phyloP scores from a whole-genome alignment of 2,329 filamentous ascomycete species.

The Fusarium siculi region DNA sequence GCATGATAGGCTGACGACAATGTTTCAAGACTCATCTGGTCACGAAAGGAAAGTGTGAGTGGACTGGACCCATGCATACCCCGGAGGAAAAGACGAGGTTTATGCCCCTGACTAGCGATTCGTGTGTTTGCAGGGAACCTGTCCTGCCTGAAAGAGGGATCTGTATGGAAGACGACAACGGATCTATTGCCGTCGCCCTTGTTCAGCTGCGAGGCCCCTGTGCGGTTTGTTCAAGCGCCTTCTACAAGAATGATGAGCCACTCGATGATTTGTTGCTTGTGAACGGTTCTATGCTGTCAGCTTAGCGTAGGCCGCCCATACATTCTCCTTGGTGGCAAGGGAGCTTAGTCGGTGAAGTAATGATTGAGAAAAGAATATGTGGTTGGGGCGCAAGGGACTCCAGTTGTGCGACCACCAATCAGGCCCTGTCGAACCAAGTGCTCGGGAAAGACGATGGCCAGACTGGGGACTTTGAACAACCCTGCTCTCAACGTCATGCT shows the following conservation, averaged over 20 bases:
- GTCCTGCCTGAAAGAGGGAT: constrained; percentile 9
- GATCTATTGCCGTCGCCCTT: constrained; percentile 24
- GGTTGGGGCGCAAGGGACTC: constrained; percentile 29
- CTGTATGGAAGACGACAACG: constrained; percentile 7
- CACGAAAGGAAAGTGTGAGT: constrained; percentile 41
- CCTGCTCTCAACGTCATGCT: constrained; percentile 33
- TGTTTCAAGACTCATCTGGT: constrained; percentile 45
- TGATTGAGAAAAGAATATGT: constrained; percentile 22
- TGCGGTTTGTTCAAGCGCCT: constrained; percentile 15
- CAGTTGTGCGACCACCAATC: constrained; percentile 43
- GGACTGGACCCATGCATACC: constrained; percentile 34
- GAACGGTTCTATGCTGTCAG: constrained; percentile 26
- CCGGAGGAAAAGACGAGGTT: constrained; percentile 32
- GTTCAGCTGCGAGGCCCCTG: constrained; percentile 30
- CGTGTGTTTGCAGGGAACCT: constrained; percentile 28
- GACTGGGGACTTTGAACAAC: constrained; percentile 31
- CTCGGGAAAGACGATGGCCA: constrained; percentile 36
- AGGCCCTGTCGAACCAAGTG: constrained; percentile 40
- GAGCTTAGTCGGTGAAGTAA: constrained; percentile 35
- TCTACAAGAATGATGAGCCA: constrained; percentile 17
- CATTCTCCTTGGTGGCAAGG: constrained; percentile 32
- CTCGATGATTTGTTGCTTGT: constrained; percentile 18
- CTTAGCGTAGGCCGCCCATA: constrained; percentile 42
- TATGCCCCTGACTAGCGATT: constrained; percentile 42
- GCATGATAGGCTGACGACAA: constrained; percentile 47